A percentile compares a stretch with the other conserved stretches of the same genome.
Evolutionary conservation across 75 land plant species (phyloP).

Genomic region (Sequoiadendron giganteum): DNA sequence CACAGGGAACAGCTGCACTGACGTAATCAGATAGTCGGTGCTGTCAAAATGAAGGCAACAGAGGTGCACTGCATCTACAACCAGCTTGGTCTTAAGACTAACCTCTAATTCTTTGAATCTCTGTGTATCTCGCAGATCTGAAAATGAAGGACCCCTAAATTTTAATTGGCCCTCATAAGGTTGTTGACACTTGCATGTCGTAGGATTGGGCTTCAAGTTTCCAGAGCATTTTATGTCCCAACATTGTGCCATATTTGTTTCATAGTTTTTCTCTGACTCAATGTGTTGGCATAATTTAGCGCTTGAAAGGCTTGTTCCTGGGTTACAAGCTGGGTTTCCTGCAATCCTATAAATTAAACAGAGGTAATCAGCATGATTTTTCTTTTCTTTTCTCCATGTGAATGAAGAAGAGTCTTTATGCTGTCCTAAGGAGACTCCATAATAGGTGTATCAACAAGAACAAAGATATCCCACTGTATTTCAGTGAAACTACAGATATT

Average conservation of each 20-base stretch:
- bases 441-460: too few relatives aligned
- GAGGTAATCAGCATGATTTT: too few relatives aligned
- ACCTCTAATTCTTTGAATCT: constrained; percentile 43
- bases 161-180: constrained; percentile 49
- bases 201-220: constrained; percentile 43
- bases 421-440: too few relatives aligned
- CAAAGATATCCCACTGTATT: too few relatives aligned
- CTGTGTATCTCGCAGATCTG: constrained; percentile 28
- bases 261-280: neutral
- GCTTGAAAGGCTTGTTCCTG: neutral
- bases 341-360: neutral
- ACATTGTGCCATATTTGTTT: constrained; percentile 48
- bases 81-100: constrained; percentile 31
- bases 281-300: neutral
- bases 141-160: constrained; percentile 51
- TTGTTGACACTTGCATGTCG: constrained; percentile 58
- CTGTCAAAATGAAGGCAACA: constrained; percentile 44
- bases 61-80: constrained; percentile 49
- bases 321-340: neutral
- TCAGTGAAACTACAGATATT: too few relatives aligned
- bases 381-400: too few relatives aligned
- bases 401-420: too few relatives aligned
- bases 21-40: constrained; percentile 45
- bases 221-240: constrained; percentile 26
- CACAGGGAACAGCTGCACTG: constrained; percentile 54